Evolutionary conservation across 352 stramenopile species (phyloP).

Genomic region (Phytophthora nicotianae): DNA sequence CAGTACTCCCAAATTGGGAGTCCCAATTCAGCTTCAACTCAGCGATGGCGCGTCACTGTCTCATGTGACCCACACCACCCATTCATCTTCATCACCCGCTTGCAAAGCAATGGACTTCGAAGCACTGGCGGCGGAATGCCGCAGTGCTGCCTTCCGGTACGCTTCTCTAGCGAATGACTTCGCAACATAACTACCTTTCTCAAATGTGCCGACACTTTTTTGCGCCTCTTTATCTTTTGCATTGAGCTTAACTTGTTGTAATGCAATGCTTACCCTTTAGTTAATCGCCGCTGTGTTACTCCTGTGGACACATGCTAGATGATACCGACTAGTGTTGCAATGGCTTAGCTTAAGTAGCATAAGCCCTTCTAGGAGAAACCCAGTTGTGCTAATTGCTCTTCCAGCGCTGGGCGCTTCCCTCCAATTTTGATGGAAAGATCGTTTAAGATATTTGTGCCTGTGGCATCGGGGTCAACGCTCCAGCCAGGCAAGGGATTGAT

Average conservation of each 20-base stretch:
- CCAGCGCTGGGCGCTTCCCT: no score
- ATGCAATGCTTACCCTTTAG: conserved; percentile 13
- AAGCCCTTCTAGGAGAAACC: no score
- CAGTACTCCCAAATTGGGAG: no score
- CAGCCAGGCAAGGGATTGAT: no score
- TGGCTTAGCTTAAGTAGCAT: no score
- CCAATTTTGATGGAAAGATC: no score
- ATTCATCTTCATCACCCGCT: conserved; percentile 2
- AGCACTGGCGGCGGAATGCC: conserved; percentile 59
- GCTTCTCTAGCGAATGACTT: neutral
- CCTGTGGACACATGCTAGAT: conserved; percentile 29
- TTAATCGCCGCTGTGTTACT: conserved; percentile 22
- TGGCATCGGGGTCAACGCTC: no score
- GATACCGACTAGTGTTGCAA: conserved; percentile 13
- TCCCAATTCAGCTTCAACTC: neutral
- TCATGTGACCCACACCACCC: conserved; percentile 15
- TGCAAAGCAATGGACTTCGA: conserved; percentile 50
- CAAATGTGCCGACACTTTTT: neutral
- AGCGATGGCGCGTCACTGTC: neutral
- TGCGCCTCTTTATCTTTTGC: neutral
- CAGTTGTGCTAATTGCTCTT: no score
- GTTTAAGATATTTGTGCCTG: no score
- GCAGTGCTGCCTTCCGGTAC: conserved; percentile 55
- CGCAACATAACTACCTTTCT: neutral
- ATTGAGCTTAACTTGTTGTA: neutral